These are phyloP conservation scores for Phytophthora crassamura DNA, from an alignment of 352 stramenopile species.

Conservation along the genomic window DNA sequence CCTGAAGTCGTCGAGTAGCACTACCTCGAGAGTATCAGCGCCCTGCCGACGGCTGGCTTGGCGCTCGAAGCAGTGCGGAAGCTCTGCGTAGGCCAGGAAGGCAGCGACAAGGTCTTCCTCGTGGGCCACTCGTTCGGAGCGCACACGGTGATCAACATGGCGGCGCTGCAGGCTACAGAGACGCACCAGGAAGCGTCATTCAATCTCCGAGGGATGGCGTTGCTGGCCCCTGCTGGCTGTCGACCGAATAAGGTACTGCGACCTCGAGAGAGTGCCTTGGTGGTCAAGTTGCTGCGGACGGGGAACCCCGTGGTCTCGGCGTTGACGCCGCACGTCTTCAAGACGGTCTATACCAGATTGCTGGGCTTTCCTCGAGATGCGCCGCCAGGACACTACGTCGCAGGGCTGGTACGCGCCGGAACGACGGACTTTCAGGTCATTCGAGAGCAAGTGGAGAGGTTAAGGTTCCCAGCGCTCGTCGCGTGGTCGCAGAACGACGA, in stretches of 20 bases:
- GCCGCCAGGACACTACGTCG: slow-evolving; percentile 39
- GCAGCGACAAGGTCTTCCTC: slow-evolving; percentile 38
- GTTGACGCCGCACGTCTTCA: slow-evolving; percentile 23
- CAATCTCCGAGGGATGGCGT: slow-evolving; percentile 38
- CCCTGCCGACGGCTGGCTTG: slow-evolving; percentile 37
- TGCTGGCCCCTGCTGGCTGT: slow-evolving; percentile 45
- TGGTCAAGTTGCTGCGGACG: slow-evolving; percentile 38
- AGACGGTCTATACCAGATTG: slow-evolving; percentile 47
- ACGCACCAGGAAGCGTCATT: neutral
- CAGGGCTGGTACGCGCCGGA: slow-evolving; percentile 43
- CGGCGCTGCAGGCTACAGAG: slow-evolving; percentile 33
- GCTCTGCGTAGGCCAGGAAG: slow-evolving; percentile 17
- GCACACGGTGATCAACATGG: slow-evolving; percentile 51
- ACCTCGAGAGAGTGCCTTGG: slow-evolving; percentile 35
- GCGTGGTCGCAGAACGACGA: slow-evolving; percentile 51
- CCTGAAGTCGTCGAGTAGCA: no score
- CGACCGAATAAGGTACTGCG: slow-evolving; percentile 47
- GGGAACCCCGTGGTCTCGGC: slow-evolving; percentile 19
- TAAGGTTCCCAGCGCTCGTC: slow-evolving; percentile 39
- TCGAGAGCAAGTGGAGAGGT: slow-evolving; percentile 27
- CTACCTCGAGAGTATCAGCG: slow-evolving; percentile 41
- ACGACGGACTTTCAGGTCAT: slow-evolving; percentile 47
- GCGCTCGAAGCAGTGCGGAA: slow-evolving; percentile 31
- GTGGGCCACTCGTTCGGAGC: slow-evolving; percentile 58
- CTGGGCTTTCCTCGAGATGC: slow-evolving; percentile 37